A percentile compares a stretch with the other conserved stretches of the same genome.
Conservation (phyloP, 2,329 filamentous ascomycete species). For the Endothia cerciana region DNA sequence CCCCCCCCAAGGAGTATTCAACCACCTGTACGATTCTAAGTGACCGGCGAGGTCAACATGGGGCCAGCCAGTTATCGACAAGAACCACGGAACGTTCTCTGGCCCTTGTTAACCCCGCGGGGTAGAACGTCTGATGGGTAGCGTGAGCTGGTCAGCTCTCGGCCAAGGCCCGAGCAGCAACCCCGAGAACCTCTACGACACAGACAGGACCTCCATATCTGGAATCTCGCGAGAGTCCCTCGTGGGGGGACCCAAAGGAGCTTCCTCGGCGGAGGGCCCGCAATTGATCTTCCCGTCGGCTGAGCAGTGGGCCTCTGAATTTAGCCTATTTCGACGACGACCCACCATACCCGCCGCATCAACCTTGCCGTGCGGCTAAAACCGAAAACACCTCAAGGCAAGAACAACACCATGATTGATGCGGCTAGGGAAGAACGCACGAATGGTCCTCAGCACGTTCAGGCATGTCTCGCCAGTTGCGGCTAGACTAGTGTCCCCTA, state of each 20-base stretch:
- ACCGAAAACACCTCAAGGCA: constrained; percentile 5
- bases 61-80: not conserved
- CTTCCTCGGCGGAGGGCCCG: constrained; percentile 32
- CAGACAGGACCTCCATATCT: not conserved
- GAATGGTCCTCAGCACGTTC: not conserved
- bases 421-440: not conserved
- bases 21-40: not conserved
- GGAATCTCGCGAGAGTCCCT: not conserved
- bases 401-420: not conserved
- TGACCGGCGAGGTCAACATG: not conserved
- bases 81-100: not conserved
- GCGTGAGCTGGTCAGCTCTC: not conserved
- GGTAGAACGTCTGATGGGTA: not conserved
- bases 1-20: not conserved
- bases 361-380: constrained; percentile 34
- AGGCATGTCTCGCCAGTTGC: not conserved
- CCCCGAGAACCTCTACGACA: not conserved
- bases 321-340: constrained; percentile 28
- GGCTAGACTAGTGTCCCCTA: not conserved
- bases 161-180: constrained; percentile 1
- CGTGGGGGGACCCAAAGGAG: constrained; percentile 6
- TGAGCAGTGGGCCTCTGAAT: constrained; percentile 15
- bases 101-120: not conserved
- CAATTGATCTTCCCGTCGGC: constrained; percentile 27
- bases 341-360: constrained; percentile 1